Percentiles rank a stretch among this genome's conserved stretches.
phyloP scores from a whole-genome alignment of 257 asterid genomes.

The Misopates orontium region DNA sequence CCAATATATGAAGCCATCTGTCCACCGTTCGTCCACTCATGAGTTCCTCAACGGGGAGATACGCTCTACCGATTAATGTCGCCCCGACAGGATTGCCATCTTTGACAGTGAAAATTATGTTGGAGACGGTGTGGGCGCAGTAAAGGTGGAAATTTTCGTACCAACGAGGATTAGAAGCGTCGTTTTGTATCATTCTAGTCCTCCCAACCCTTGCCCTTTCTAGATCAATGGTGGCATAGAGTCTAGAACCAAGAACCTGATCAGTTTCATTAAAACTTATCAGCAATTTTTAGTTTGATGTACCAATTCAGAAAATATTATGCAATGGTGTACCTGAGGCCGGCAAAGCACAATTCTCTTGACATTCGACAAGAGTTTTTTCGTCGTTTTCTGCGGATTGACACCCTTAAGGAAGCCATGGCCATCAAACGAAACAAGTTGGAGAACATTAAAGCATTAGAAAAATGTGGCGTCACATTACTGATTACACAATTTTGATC shows the following conservation, averaged over 20 bases:
- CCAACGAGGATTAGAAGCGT: constrained; percentile 73
- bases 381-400: constrained; percentile 38
- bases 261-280: not conserved
- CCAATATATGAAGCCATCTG: constrained; percentile 58
- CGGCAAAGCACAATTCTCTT: constrained; percentile 57
- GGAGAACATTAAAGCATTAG: too few species aligned
- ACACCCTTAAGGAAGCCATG: constrained; percentile 30
- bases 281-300: not conserved
- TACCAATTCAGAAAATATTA: not conserved
- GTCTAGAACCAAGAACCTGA: constrained; percentile 49
- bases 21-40: constrained; percentile 47
- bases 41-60: constrained; percentile 59
- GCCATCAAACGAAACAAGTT: too few species aligned
- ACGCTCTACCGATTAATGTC: constrained; percentile 75
- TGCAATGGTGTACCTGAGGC: constrained; percentile 43
- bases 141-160: constrained; percentile 55
- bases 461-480: too few species aligned
- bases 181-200: constrained; percentile 47
- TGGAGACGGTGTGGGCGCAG: constrained; percentile 67
- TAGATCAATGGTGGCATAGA: constrained; percentile 77
- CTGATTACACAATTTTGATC: too few species aligned
- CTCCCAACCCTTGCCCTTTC: constrained; percentile 72
- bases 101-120: constrained; percentile 69
- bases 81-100: constrained; percentile 55
- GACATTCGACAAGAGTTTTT: constrained; percentile 38